These are phyloP conservation scores for Colletotrichum sp. DNA, from an alignment of 2,329 filamentous ascomycete genomes.

Conservation along the genomic window DNA sequence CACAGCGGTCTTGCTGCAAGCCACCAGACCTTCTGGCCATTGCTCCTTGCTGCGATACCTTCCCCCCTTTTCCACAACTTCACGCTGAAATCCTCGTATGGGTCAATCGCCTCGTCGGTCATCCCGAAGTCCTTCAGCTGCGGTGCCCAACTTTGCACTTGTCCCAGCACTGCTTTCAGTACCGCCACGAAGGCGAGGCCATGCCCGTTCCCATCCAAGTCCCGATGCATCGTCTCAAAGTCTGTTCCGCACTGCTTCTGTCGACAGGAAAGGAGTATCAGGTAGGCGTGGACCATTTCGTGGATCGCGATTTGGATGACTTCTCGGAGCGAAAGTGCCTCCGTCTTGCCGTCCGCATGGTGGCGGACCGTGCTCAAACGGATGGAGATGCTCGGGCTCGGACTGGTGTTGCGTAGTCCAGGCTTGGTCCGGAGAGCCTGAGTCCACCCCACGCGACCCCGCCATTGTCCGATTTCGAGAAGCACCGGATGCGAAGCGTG, in stretches of 20 bases:
- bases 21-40: conserved; percentile 16
- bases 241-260: conserved; percentile 2
- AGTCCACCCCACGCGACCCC: conserved; percentile 15
- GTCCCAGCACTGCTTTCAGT: conserved; percentile 5
- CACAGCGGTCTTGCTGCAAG: conserved; percentile 10
- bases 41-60: neutral
- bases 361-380: conserved; percentile 19
- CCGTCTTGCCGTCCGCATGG: neutral
- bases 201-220: conserved; percentile 4
- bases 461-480: conserved; percentile 10
- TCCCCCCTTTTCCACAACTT: conserved; percentile 17
- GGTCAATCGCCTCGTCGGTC: conserved; percentile 12
- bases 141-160: conserved; percentile 10
- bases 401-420: neutral
- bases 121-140: conserved; percentile 1
- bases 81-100: conserved; percentile 15
- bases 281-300: conserved; percentile 25
- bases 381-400: conserved; percentile 9
- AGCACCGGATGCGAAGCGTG: conserved; percentile 7
- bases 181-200: conserved; percentile 16
- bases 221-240: conserved; percentile 12
- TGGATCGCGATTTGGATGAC: conserved; percentile 35
- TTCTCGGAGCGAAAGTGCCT: conserved; percentile 27
- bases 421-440: conserved; percentile 6
- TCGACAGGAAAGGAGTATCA: conserved; percentile 11